Conservation (phyloP, 345 rosid species). For the Rhizophora apiculata region DNA sequence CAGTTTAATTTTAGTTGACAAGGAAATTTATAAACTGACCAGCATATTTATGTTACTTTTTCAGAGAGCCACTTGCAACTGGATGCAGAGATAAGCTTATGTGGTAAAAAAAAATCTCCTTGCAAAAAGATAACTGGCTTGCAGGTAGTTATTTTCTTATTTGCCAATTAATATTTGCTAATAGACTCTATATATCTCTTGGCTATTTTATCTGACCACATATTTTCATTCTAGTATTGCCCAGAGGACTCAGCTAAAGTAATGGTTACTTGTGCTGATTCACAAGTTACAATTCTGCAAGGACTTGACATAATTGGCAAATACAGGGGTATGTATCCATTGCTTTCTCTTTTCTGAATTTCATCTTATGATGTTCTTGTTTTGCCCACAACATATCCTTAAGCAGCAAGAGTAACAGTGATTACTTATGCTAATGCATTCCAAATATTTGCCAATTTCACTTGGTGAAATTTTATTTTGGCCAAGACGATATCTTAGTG, state of each 20-base stretch:
- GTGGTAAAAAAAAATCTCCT: constrained; percentile 65
- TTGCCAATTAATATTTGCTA: background rate
- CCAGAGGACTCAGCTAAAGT: constrained; percentile 65
- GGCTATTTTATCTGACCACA: constrained; percentile 4
- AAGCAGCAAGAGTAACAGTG: background rate
- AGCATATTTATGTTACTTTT: constrained; percentile 11
- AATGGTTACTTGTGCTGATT: constrained; percentile 85
- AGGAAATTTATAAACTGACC: background rate
- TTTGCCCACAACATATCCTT: background rate
- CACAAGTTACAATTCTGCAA: constrained; percentile 77
- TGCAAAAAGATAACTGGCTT: constrained; percentile 75
- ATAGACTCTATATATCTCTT: background rate
- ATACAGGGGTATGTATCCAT: constrained; percentile 54
- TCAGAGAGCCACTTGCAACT: constrained; percentile 73
- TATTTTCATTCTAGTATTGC: constrained; percentile 46
- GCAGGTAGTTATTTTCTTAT: constrained; percentile 45
- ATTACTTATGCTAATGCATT: background rate
- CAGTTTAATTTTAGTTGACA: no score
- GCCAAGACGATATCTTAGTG: background rate
- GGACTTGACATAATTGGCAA: constrained; percentile 67
- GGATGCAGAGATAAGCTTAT: constrained; percentile 60
- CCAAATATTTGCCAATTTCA: background rate
- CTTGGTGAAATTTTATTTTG: background rate
- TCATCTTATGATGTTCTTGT: constrained; percentile 2
- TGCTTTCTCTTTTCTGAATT: background rate